Conservation (phyloP, 2,329 filamentous ascomycete species). For the Plenodomus lindquistii region DNA sequence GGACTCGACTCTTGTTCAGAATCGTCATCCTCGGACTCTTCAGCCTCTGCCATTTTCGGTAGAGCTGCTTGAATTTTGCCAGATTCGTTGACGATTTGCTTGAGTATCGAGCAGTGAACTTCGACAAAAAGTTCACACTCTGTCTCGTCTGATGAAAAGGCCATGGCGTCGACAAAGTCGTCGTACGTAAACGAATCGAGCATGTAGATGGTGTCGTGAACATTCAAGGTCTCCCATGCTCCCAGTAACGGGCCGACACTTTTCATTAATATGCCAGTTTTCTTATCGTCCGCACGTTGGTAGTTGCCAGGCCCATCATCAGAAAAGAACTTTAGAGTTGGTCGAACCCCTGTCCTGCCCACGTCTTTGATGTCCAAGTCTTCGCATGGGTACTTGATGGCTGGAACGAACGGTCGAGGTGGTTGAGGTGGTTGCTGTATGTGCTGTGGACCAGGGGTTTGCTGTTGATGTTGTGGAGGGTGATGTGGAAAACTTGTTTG, state of each 20-base stretch:
- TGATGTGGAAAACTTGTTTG: slow-evolving; percentile 51
- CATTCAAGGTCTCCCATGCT: slow-evolving; percentile 95
- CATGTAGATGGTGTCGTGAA: slow-evolving; percentile 94
- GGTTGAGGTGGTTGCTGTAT: slow-evolving; percentile 64
- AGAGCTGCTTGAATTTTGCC: slow-evolving; percentile 80
- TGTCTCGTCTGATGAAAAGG: slow-evolving; percentile 71
- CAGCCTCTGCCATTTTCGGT: slow-evolving; percentile 64
- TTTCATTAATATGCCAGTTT: slow-evolving; percentile 71
- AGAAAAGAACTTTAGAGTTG: slow-evolving; percentile 76
- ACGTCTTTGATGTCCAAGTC: slow-evolving; percentile 80
- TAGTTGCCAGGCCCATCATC: slow-evolving; percentile 56
- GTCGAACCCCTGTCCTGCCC: slow-evolving; percentile 66
- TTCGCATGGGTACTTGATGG: slow-evolving; percentile 91
- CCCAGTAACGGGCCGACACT: slow-evolving; percentile 86
- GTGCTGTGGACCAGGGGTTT: slow-evolving; percentile 42
- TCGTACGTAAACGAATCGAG: slow-evolving; percentile 98
- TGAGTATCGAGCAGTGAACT: slow-evolving; percentile 87
- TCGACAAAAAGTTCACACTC: slow-evolving; percentile 87
- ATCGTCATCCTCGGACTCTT: slow-evolving; percentile 53
- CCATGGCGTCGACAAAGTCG: slow-evolving; percentile 88
- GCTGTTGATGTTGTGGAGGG: slow-evolving; percentile 58
- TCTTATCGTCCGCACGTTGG: slow-evolving; percentile 39
- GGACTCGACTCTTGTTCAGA: slow-evolving; percentile 57
- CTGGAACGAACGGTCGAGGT: slow-evolving; percentile 49
- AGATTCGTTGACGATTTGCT: slow-evolving; percentile 78